Conservation (phyloP, 148 eudicot genomes). For the Beta vulgaris region DNA sequence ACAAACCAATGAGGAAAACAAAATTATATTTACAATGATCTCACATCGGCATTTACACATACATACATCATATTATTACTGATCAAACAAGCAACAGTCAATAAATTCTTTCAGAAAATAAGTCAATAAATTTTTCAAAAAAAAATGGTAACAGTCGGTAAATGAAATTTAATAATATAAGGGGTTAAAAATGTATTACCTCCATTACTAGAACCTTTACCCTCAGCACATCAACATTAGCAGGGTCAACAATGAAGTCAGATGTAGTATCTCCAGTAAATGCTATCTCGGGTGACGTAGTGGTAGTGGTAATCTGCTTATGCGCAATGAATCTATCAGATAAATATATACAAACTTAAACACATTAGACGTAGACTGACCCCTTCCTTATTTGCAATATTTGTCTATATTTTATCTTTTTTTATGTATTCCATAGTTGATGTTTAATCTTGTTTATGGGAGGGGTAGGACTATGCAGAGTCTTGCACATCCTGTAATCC, state of each 20-base stretch:
- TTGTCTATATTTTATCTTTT: background rate
- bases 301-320: conserved; percentile 65
- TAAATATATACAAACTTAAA: background rate
- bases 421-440: no score
- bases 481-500: background rate
- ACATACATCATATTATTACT: background rate
- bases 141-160: background rate
- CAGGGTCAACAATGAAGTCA: conserved; percentile 62
- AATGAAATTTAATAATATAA: background rate
- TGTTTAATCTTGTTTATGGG: background rate
- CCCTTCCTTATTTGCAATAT: background rate
- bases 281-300: conserved; percentile 80
- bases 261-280: conserved; percentile 92
- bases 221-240: conserved; percentile 62
- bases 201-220: conserved; percentile 95
- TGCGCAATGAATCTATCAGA: conserved; percentile 10
- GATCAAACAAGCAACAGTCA: background rate
- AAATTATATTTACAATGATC: background rate
- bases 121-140: no score
- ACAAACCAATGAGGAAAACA: background rate
- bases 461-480: background rate
- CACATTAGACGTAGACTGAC: background rate
- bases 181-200: conserved; percentile 37
- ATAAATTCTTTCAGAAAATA: no score
- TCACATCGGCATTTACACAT: no score